Base-by-base conservation (phyloP, 805 yeast genomes). In the Saturnispora ahearnii region DNA sequence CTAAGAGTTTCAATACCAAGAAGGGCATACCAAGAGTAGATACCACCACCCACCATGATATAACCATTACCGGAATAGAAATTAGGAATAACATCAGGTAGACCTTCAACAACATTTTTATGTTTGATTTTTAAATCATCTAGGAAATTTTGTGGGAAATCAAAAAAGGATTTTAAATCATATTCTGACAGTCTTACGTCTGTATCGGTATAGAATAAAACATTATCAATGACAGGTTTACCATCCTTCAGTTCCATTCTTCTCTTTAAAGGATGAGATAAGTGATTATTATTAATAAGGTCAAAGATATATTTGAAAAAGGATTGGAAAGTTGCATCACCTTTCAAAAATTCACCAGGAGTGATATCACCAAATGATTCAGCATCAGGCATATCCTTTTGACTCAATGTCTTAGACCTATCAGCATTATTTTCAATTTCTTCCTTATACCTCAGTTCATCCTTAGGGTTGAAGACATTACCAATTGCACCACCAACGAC, bases 21-120 rank as follows among this genome's bases (percentile, higher is more conserved):
- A 37, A 84, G 66, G 4, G 87, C 78, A 57, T 83, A 72, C 75
- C 91, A 82, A 53, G 85, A 79, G 64, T 79, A 84, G 57, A 76
- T 77, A 3, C 90, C 93, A 41, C 95, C 95, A 33, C 91, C 95
- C 29, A 86, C 89, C 58, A 78, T 78, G 1, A 84, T 83, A 73
- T 80, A 28, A 78, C 91, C 71, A 46, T 59, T 55, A 31, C 70
- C 70, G 5, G 52, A 49, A 51, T 65, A 66, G 42, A 64, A 63
- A 13, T 53, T 45, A 3, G 69, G 68, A 10, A 48, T 50, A 12
- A 54, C 46, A 24, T 56, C 48, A 10, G 70, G 69, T 34, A 67
- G 55, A 28, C 59, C 60, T 12, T 45, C 52, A 38, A 64, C 62
- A 7, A 66, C 65, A 13, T 55, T 53, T 26, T 62, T 62, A 52